These are phyloP conservation scores for Candida glaebosa DNA, from an alignment of 805 yeast species.

Conservation along the genomic window DNA sequence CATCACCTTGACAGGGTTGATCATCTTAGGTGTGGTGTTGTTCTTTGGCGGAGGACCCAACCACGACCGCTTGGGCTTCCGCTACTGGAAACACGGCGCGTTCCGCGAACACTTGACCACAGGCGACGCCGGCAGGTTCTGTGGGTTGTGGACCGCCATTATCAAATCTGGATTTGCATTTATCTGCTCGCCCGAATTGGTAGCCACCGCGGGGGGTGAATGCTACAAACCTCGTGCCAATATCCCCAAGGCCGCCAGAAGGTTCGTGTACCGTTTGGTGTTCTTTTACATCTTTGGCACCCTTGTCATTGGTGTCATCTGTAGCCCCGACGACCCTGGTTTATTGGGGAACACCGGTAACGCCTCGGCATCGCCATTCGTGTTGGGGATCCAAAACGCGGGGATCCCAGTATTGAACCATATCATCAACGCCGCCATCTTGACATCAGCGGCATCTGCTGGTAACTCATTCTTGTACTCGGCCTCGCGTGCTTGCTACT, in stretches of 20 bases:
- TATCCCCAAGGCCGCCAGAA: conserved; percentile 55
- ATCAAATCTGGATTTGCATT: conserved; percentile 66
- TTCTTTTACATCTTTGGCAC: conserved; percentile 39
- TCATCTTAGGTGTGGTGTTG: conserved; percentile 31
- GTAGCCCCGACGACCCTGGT: conserved; percentile 21
- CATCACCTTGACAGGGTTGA: conserved; percentile 27
- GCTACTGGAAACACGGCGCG: conserved; percentile 37
- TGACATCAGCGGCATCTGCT: conserved; percentile 53
- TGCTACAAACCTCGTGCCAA: conserved; percentile 31
- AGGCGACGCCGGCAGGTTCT: conserved; percentile 60
- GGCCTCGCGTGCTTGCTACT: conserved; percentile 40
- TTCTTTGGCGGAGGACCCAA: conserved; percentile 38
- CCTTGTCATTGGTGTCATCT: conserved; percentile 39
- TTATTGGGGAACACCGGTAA: conserved; percentile 25
- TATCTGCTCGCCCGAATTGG: conserved; percentile 60
- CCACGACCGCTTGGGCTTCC: conserved; percentile 44
- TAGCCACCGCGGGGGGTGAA: conserved; percentile 65
- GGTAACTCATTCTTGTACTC: conserved; percentile 44
- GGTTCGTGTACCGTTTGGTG: conserved; percentile 51
- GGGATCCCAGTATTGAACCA: conserved; percentile 58
- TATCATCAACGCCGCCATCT: conserved; percentile 58
- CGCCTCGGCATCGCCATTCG: conserved; percentile 66
- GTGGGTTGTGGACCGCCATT: conserved; percentile 61
- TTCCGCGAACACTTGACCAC: conserved; percentile 41
- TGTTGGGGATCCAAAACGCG: conserved; percentile 59